Base-by-base conservation (phyloP, 257 asterid genomes). In the Cynanchum wilfordii region DNA sequence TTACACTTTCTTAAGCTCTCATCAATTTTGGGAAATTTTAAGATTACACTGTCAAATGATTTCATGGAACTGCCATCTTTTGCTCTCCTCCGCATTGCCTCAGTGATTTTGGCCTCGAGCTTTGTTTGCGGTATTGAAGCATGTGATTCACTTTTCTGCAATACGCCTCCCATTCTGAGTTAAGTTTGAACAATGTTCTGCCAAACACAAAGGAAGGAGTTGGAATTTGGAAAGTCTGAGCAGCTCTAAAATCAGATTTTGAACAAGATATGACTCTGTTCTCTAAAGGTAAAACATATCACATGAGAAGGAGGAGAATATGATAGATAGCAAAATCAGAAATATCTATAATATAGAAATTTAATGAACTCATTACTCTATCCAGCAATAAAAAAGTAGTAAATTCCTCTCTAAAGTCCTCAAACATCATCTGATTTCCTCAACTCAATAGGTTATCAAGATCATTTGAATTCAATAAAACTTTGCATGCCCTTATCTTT, bases 11-110 rank as follows among this genome's bases (percentile, higher is more conserved):
- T 81, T 55, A 93, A 73, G 87, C 88, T 87, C 84, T 88, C 86
- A 10, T 88, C 97, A 44, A 93, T 90, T 76, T 87, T 93, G 62
- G 98, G 98, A 66, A 93, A 93, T 49, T 89, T 89, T 54, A 93
- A 82, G 85, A 93, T 89, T 45, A 90, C 74, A 80, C 83, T 84
- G 81, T 90, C 87, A 62, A 90, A 90, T 51, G 98, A 91, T 77
- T 68, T 87, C 69, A 82, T 72, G 45, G 92, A 71, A 77, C 86
- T 86, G 79, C 98, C 98, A 83, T 76, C 74, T 54, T 71, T 79
- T 84, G 87, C 97, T 80, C 96, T 86, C 83, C 77, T 85, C 68
- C 36, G 76, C 87, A 91, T 84, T 20, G 91, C 90, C 79, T 87
- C 92, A 5, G 68, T 47, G 76, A 93, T 84, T 82, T 84, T 86